phyloP scores from a whole-genome alignment of 2,329 filamentous ascomycete species.

The Daldinia sp. region DNA sequence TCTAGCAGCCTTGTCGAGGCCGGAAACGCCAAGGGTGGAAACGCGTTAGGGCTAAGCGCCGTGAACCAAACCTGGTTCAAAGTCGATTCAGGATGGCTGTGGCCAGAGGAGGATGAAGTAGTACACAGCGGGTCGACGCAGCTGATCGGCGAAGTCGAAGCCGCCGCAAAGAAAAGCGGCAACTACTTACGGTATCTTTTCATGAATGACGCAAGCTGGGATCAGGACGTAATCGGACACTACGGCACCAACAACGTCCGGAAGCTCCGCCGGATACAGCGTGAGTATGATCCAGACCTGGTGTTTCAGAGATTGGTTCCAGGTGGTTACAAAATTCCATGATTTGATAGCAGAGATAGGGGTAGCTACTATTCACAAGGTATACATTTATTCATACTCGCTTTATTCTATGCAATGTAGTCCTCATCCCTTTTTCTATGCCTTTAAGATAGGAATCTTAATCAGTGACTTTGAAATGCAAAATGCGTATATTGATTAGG shows the following conservation, averaged over 20 bases:
- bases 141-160: not conserved
- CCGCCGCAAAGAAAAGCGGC: not conserved
- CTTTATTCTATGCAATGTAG: not conserved
- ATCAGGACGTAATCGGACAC: not conserved
- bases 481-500: not conserved
- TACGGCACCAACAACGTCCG: slow-evolving; percentile 2
- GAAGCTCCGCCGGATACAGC: not conserved
- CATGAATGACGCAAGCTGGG: slow-evolving; percentile 9
- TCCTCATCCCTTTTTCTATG: not conserved
- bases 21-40: slow-evolving; percentile 13
- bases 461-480: not conserved
- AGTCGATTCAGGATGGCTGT: slow-evolving; percentile 17
- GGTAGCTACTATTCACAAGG: not conserved
- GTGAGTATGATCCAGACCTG: not conserved
- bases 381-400: not conserved
- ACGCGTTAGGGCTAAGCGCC: slow-evolving; percentile 19
- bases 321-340: slow-evolving; percentile 8
- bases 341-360: not conserved
- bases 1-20: slow-evolving; percentile 6
- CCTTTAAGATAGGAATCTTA: not conserved
- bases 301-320: slow-evolving; percentile 7
- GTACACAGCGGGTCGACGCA: slow-evolving; percentile 8
- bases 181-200: not conserved
- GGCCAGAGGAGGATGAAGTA: slow-evolving; percentile 13
- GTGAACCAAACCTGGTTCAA: slow-evolving; percentile 25